Base-by-base conservation (phyloP, 2,329 filamentous ascomycete species). In the Aquanectria penicillioides region DNA sequence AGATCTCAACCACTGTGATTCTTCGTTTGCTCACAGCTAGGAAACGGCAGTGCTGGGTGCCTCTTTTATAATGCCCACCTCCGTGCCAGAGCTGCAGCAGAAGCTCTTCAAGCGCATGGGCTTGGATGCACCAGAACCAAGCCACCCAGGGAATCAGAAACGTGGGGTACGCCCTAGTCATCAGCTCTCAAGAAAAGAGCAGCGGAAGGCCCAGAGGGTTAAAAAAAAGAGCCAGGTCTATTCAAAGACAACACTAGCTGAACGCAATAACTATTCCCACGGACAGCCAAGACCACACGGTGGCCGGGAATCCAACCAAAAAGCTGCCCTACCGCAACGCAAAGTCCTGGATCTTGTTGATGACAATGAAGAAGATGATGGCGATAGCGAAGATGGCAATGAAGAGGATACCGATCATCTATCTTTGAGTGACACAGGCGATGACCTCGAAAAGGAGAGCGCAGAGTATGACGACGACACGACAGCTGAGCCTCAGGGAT, bases 191-290 rank as follows among this genome's bases (percentile, higher is more conserved):
- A 82, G 89, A 65, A 91, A 91, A 77, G 87, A 90, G 51, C 83
- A 85, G 57, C 84, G 91, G 54, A 92, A 89, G 71, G 83, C 83
- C 13, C 86, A 90, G 66, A 83, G 90, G 52, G 77, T 80, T 18
- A 80, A 86, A 66, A 90, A 87, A 73, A 90, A 86, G 73, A 69
- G 74, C 23, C 78, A 78, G 12, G 66, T 72, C n/a, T 68, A 70
- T 40, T 57, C 69, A 10, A 67, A 68, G 17, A 49, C 64, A 31
- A 41, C 61, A 23, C 58, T 46, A 17, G 38, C 60, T 15, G 49
- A 57, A 38, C 62, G 61, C 23, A 61, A 58, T 44, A 34, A 44
- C 5, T 43, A 50, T 17, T 36, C 33, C 28, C 36, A 36, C 12
- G 41, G 18, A 23, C 64, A 64, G 36, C 54, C 41, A 31, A 61